phyloP scores from a whole-genome alignment of 2,329 filamentous ascomycete species.

The Boeremia lycopersici region DNA sequence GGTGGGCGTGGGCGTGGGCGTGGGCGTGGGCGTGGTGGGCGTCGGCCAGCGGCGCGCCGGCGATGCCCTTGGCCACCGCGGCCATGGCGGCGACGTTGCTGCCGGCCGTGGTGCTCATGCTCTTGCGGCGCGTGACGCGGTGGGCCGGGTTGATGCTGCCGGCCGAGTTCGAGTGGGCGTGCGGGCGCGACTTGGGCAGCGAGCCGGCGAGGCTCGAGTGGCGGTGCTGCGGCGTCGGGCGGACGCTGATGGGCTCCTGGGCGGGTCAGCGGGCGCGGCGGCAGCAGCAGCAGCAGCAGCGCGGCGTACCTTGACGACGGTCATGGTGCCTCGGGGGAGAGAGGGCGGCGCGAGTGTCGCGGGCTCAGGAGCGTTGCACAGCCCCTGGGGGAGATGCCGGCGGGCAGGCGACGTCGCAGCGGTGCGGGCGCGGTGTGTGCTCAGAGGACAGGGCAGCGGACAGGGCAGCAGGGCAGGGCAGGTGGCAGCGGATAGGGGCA shows the following conservation, averaged over 20 bases:
- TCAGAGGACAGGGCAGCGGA: too few species aligned
- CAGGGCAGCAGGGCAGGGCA: conserved; percentile 18
- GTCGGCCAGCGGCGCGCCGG: conserved; percentile 63
- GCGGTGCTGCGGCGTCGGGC: conserved; percentile 53
- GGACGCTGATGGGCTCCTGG: conserved; percentile 51
- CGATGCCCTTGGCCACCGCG: conserved; percentile 68
- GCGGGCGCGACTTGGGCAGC: conserved; percentile 72
- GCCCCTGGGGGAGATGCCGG: conserved; percentile 12
- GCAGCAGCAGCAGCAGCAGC: neutral
- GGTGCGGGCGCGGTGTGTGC: too few species aligned
- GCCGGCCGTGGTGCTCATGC: conserved; percentile 76
- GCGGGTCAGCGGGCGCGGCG: conserved; percentile 5
- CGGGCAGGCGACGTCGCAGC: too few species aligned
- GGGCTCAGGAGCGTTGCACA: conserved; percentile 27
- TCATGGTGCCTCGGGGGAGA: conserved; percentile 36
- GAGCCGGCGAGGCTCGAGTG: conserved; percentile 61
- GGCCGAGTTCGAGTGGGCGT: conserved; percentile 81
- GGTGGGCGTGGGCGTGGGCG: neutral
- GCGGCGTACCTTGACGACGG: conserved; percentile 46
- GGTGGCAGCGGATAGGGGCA: conserved; percentile 9
- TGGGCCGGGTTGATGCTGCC: conserved; percentile 79
- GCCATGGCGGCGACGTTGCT: conserved; percentile 77
- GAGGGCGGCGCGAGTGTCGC: neutral
- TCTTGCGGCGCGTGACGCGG: conserved; percentile 91
- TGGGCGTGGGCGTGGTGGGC: conserved; percentile 30